Base-by-base conservation (phyloP, 1,284 basidiomycete species). In the Veloboletus limbatus region DNA sequence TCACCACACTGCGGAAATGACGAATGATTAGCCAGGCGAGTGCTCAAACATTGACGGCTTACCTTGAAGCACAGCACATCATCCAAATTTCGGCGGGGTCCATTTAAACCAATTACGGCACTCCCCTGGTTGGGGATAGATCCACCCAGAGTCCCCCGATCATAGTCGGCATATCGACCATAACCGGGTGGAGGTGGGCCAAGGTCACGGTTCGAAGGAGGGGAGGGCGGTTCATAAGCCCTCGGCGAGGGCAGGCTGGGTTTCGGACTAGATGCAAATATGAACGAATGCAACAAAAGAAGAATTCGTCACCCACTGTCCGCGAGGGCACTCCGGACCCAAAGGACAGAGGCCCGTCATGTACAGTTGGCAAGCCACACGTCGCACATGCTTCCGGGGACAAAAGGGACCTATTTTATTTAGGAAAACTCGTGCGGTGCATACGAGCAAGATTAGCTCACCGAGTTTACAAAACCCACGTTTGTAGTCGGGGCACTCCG, bases 401-500 rank as follows among this genome's bases (percentile, higher is more conserved):
- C 97, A 99, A 16, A 70, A 72, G 0, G 95, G 93, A 10, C 96
- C 94, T 92, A 49, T 43, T 26, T 42, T 22, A 44, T 45, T 44
- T 30, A 51, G 37, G 4, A 35, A 41, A 36, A 39, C 18, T 6
- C 22, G 17, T n/a, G 20, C 13, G 22, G 28, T 22, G 48, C n/a
- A 30, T 21, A 21, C 31, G 24, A 42, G 46, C 14, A 16, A 52
- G 39, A 47, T 42, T 35, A 21, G 66, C 81, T 54, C 52, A 92
- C 91, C 92, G 49, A 92, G 75, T 63, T 85, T 88, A 68, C 97
- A 99, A 66, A 99, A 99, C 0, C 97, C 97, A 51, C 97, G 76
- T 54, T 89, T 88, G 67, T 97, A 99, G 66, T 95, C 91, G 39
- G 94, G 92, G 65, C 97, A 99, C 65, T 97, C 93, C 21, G 94